Evolutionary conservation across 2,329 filamentous ascomycete species (phyloP), one percentile per base, ranked within the genome.

Genomic region (Alternaria brassicae): DNA sequence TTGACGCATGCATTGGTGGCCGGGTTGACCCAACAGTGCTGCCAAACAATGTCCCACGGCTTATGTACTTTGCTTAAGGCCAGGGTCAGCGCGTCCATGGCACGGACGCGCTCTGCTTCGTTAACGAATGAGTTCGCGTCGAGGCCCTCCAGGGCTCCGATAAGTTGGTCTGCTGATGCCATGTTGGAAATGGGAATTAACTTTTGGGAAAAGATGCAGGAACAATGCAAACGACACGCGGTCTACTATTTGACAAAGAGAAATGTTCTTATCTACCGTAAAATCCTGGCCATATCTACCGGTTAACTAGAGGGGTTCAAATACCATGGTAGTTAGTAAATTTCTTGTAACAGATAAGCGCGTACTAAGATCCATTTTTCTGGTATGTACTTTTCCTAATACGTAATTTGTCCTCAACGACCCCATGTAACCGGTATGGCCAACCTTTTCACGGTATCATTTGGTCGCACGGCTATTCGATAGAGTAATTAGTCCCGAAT

Each of bases 1-100:
- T 53, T 53, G 39, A 53, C 30, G 40, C 51, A 53, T 53, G 51
- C 51, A 53, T 53, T 53, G 51, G 40, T 53, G 39, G 51, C 51
- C 30, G 51, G 51, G 21, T 53, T 53, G 39, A 53, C 51, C 51
- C 51, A 53, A 36, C 51, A 53, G 40, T 53, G 51, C 30, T 53
- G 39, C 51, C 51, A 53, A 37, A 53, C 51, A 28, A 53, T 53
- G 40, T 53, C 51, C 51, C 51, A 53, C 40, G 51, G 51, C 51
- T 45, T 53, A 15, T 53, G 51, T 37, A 53, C 37, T 53, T 53
- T 53, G 40, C 51, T 53, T 3, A 53, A 28, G 40, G 51, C 51
- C 40, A 53, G 40, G 40, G 51, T 23, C 40, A 53, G 51, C 28
- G 51, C 51, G 21, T 53, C 51, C 30, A 53, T 45, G 51, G 30